A percentile compares a stretch with the other conserved stretches of the same genome.
Conservation (phyloP, 805 yeast species). For the Jamesozyma hellenica region DNA sequence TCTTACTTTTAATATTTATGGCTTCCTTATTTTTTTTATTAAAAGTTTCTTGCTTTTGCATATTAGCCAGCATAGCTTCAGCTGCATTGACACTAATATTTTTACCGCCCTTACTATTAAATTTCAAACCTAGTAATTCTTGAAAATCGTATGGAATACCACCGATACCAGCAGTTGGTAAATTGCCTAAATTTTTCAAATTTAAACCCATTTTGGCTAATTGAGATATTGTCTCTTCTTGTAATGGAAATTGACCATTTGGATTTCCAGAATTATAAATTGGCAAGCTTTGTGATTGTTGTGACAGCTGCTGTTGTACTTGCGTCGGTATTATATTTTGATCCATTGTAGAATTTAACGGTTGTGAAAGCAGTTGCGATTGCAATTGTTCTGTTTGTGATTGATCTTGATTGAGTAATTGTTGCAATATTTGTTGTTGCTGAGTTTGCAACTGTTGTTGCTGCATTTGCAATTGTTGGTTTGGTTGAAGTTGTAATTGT, state of each 20-base stretch:
- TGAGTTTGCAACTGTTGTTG: constrained; percentile 7
- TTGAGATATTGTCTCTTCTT: constrained; percentile 10
- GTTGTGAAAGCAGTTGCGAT: constrained; percentile 5
- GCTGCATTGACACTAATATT: constrained; percentile 14
- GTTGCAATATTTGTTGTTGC: constrained; percentile 12
- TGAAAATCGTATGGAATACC: constrained; percentile 26
- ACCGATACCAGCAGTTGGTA: constrained; percentile 14
- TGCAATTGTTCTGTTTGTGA: constrained; percentile 2
- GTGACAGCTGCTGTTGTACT: background rate
- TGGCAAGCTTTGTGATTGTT: constrained; percentile 2
- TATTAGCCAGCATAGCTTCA: constrained; percentile 24
- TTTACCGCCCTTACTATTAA: constrained; percentile 11
- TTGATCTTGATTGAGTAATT: constrained; percentile 7
- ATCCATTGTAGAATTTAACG: constrained; percentile 9
- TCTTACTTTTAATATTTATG: background rate
- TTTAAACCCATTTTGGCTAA: constrained; percentile 9
- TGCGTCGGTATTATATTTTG: constrained; percentile 7
- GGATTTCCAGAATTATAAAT: too few species aligned
- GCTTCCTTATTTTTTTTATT: constrained; percentile 9
- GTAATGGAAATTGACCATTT: too few species aligned
- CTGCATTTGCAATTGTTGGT: constrained; percentile 8
- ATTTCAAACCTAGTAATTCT: constrained; percentile 20
- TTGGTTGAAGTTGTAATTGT: constrained; percentile 12
- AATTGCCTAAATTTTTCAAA: constrained; percentile 7
- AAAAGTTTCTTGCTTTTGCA: constrained; percentile 23